Evolutionary conservation across 371 early-diverging fungal species (phyloP).

Genomic region (Saksenaea vasiformis): DNA sequence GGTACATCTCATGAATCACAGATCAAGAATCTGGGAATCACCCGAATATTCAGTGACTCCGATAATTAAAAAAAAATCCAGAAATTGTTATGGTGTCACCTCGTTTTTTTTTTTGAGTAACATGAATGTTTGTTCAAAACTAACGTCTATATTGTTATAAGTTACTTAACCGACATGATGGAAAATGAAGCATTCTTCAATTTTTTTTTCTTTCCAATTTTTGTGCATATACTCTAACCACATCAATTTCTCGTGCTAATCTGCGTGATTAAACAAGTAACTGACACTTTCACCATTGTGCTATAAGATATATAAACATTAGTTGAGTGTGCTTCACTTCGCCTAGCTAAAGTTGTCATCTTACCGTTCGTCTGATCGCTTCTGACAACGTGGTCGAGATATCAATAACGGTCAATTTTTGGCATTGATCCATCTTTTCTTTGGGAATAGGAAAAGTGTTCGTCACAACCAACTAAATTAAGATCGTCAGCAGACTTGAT

Average conservation of each 20-base stretch:
- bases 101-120: not conserved
- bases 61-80: constrained; percentile 4
- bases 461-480: constrained; percentile 78
- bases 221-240: too few species aligned
- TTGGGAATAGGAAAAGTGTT: constrained; percentile 91
- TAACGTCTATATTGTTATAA: not conserved
- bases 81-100: not conserved
- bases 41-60: not conserved
- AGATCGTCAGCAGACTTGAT: not conserved
- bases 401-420: constrained; percentile 88
- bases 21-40: not conserved
- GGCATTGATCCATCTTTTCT: constrained; percentile 68
- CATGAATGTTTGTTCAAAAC: not conserved
- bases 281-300: constrained; percentile 98
- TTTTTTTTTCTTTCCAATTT: not conserved
- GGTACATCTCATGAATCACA: not conserved
- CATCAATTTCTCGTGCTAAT: constrained; percentile 16
- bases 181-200: not conserved
- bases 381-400: constrained; percentile 90
- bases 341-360: too few species aligned
- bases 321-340: too few species aligned
- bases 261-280: constrained; percentile 75
- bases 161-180: not conserved
- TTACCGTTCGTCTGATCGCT: constrained; percentile 92
- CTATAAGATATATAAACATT: too few species aligned